phyloP scores from a whole-genome alignment of 2,329 filamentous ascomycete species.

The Monosporascus ibericus region DNA sequence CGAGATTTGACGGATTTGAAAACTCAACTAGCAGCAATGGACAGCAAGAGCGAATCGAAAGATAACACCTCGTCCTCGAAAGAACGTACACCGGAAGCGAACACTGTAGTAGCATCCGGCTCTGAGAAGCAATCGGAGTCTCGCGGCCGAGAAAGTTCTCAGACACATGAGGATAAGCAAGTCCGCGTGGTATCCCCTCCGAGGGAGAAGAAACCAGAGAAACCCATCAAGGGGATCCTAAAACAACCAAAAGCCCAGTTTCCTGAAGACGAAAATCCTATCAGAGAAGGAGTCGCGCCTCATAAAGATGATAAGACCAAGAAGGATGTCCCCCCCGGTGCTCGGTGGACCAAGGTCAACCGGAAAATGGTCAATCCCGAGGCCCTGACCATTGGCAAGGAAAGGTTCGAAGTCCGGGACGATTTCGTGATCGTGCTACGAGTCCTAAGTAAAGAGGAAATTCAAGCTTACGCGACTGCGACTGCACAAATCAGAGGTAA shows the following conservation, averaged over 20 bases:
- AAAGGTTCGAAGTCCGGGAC: slow-evolving; percentile 85
- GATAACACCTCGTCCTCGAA: slow-evolving; percentile 11
- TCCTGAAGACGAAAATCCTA: slow-evolving; percentile 75
- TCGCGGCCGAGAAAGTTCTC: slow-evolving; percentile 35
- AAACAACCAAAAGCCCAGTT: slow-evolving; percentile 78
- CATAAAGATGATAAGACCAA: slow-evolving; percentile 76
- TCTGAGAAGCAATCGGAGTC: slow-evolving; percentile 18
- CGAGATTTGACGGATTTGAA: slow-evolving; percentile 43
- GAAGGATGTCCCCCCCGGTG: slow-evolving; percentile 68
- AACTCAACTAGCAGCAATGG: slow-evolving; percentile 42
- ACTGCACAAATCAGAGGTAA: slow-evolving; percentile 77
- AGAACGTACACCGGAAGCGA: neutral
- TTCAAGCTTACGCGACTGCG: slow-evolving; percentile 76
- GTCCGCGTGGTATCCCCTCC: slow-evolving; percentile 72
- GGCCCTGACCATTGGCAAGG: slow-evolving; percentile 77
- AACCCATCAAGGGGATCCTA: slow-evolving; percentile 76
- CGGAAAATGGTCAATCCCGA: slow-evolving; percentile 84
- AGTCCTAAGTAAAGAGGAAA: slow-evolving; percentile 82
- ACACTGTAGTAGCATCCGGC: slow-evolving; percentile 5
- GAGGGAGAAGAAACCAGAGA: slow-evolving; percentile 55
- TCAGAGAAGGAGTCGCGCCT: slow-evolving; percentile 88
- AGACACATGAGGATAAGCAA: slow-evolving; percentile 36
- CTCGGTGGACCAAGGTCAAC: slow-evolving; percentile 90
- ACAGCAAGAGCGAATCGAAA: slow-evolving; percentile 22
- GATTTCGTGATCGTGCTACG: slow-evolving; percentile 91